Evolutionary conservation across 2,329 filamentous ascomycete species (phyloP).

Genomic region (Clarireedia sp.): DNA sequence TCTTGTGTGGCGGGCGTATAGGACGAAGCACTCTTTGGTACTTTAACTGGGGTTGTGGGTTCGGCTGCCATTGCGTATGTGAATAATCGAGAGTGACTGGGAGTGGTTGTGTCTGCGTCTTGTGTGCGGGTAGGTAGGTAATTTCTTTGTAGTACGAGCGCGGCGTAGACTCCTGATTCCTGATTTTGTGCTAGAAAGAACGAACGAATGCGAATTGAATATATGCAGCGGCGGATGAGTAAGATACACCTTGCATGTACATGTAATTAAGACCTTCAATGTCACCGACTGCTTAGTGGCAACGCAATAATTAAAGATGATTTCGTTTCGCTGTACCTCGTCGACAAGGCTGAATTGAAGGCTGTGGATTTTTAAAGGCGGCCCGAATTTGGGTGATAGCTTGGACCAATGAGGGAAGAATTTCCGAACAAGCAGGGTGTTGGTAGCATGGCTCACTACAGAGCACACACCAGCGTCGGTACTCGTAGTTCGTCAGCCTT

Average conservation of each 20-base stretch:
- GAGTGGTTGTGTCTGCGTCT: too few relatives aligned
- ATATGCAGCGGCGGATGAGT: too few relatives aligned
- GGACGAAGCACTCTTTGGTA: conserved; percentile 45
- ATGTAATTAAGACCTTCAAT: background rate
- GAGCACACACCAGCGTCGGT: too few relatives aligned
- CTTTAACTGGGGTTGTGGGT: conserved; percentile 47
- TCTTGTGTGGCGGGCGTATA: conserved; percentile 55
- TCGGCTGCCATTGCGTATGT: conserved; percentile 20
- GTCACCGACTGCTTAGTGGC: too few relatives aligned
- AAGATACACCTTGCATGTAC: too few relatives aligned
- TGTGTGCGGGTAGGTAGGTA: background rate
- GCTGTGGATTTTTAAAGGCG: background rate
- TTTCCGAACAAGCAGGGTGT: background rate
- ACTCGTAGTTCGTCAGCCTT: too few relatives aligned
- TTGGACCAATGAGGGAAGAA: conserved; percentile 3
- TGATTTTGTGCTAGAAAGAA: too few relatives aligned
- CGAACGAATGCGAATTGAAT: too few relatives aligned
- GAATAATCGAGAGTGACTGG: background rate
- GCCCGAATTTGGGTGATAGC: too few relatives aligned
- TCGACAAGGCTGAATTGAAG: conserved; percentile 5
- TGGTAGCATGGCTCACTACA: background rate
- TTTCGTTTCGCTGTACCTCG: background rate
- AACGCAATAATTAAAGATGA: background rate
- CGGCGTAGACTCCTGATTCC: too few relatives aligned
- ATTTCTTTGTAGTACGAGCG: background rate